Base-by-base conservation (phyloP, 2,329 filamentous ascomycete species). In the Diaporthe ampelina region DNA sequence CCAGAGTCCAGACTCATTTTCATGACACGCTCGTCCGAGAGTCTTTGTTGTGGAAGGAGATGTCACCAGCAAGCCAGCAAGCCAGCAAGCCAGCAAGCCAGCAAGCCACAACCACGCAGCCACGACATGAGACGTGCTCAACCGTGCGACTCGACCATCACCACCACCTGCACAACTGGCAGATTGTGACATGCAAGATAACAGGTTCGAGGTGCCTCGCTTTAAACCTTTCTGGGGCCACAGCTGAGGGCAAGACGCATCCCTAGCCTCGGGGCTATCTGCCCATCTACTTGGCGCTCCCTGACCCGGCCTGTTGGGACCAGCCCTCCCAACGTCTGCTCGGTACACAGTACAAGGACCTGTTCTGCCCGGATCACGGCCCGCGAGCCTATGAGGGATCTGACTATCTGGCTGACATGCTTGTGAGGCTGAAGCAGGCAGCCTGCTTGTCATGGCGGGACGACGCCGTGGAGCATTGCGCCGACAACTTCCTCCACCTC, bases 151-250 rank as follows among this genome's bases (percentile, higher is more conserved):
- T 29, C 29, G 29, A 29, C 29, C 29, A 29, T 4, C 17, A 48
- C 10, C 59, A 15, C 40, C 43, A 48, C n/a, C 59, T 35, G 26
- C 59, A 35, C 61, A 67, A 15, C 29, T 17, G 24, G 29, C 26
- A 50, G 61, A 50, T 67, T 50, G 21, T 9, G 24, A 50, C 26
- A n/a, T 67, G 43, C 61, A 35, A 63, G 58, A 63, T 63, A 32
- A 29, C 24, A 29, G 13, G 9, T 21, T 1, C 17, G 5, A 35
- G 29, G 29, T 5, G 29, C 29, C 29, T 32, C 29, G 29, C 29
- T 5, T 32, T 32, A 32, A 7, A 32, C 29, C 29, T 32, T 32
- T 32, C 29, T 32, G 59, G 43, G 21, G 21, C 43, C 19, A 19
- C 40, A 24, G 26, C 21, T 11, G 21, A 24, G 61, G 45, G 19